phyloP scores from a whole-genome alignment of 495 filamentous ascomycete species.

The Penicillium verhagenii region DNA sequence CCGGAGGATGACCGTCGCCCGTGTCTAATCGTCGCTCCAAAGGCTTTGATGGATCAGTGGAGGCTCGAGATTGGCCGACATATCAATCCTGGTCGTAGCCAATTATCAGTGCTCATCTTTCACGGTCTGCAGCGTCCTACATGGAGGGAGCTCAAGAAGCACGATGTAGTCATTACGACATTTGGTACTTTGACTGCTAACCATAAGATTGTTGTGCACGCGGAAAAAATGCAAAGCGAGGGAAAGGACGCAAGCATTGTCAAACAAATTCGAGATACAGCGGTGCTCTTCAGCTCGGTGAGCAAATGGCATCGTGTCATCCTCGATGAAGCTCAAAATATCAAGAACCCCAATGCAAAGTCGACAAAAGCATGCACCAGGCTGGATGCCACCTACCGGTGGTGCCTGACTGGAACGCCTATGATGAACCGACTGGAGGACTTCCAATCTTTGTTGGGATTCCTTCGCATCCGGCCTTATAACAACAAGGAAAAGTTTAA shows the following conservation, averaged over 20 bases:
- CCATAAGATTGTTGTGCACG: slow-evolving; percentile 48
- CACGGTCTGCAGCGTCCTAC: slow-evolving; percentile 57
- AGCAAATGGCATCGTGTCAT: slow-evolving; percentile 82
- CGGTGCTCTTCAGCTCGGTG: slow-evolving; percentile 63
- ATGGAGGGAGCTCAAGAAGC: slow-evolving; percentile 61
- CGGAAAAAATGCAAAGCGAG: slow-evolving; percentile 41
- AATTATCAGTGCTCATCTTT: slow-evolving; percentile 64
- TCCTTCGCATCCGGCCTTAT: slow-evolving; percentile 83
- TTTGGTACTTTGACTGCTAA: slow-evolving; percentile 79
- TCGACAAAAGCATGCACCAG: slow-evolving; percentile 58
- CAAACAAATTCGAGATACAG: slow-evolving; percentile 21
- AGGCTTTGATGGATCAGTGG: slow-evolving; percentile 89
- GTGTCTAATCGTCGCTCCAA: slow-evolving; percentile 82
- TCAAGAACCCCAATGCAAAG: slow-evolving; percentile 81
- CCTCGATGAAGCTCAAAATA: slow-evolving; percentile 89
- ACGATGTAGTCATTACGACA: slow-evolving; percentile 88
- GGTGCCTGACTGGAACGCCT: slow-evolving; percentile 90
- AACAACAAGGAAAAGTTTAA: slow-evolving; percentile 62
- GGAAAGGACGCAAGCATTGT: slow-evolving; percentile 18
- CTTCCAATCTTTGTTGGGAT: slow-evolving; percentile 77
- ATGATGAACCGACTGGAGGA: slow-evolving; percentile 91
- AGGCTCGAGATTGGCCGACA: slow-evolving; percentile 77
- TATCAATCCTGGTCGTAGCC: slow-evolving; percentile 56
- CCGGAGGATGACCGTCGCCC: slow-evolving; percentile 66
- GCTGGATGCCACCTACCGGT: slow-evolving; percentile 65